Base-by-base conservation (phyloP, 768 basidiomycete genomes). In the Tephrocybe rancida region DNA sequence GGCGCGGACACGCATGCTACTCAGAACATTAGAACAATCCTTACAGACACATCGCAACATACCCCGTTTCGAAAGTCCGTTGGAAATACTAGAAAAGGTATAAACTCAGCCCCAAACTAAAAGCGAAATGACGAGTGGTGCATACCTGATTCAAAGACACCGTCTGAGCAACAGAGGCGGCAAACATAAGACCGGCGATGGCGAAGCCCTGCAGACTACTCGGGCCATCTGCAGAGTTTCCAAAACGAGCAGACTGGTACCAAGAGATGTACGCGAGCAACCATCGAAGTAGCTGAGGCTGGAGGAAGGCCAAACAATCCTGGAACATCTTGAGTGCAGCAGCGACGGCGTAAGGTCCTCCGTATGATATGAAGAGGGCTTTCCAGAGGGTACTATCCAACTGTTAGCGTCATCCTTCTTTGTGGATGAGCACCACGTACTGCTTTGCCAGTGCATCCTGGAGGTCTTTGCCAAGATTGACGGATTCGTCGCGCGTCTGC, bases 1-100 rank as follows among this genome's bases (percentile, higher is more conserved):
- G 0, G 92, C 88, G 25, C 94, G 86, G 39, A 97, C 82, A n/a
- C 95, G 86, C 95, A 96, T 96, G 7, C 92, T 78, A 32, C 11
- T 38, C 35, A 38, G 18, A 21, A 24, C 25, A 16, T 27, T 48
- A 26, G 19, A 11, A 37, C 11, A 57, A 21, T 51, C 30, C 25
- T 27, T 18, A 7, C n/a, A 26, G 38, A 5, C 8, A 34, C 2
- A n/a, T 11, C 4, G n/a, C 18, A 14, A 61, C 66, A 16, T 56
- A 78, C 76, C 78, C 92, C 9, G 89, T 90, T 63, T 89, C 84
- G 64, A 82, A 90, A 43, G 86, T 86, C 2, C 81, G 77, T 71
- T 95, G 90, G 69, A 96, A 95, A 68, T 95, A 96, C 86, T 91
- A 56, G 16, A 42, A 34, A 54, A 32, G 1, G 43, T n/a, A 26